Conservation (phyloP, 2,329 filamentous ascomycete genomes). For the Fusarium equiseti region DNA sequence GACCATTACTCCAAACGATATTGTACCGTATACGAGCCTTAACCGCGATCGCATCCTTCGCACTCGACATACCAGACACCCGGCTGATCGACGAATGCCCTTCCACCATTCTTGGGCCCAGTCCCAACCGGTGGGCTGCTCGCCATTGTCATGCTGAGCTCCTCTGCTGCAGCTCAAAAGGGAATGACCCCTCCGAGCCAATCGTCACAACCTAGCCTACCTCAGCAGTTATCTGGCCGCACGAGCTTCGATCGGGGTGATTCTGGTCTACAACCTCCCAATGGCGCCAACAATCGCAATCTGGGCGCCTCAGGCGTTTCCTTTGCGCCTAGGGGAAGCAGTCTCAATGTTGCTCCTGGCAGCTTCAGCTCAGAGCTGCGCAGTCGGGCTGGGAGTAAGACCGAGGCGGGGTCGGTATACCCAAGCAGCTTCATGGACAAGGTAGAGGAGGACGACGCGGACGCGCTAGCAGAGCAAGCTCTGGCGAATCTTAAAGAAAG, state of each 20-base stretch:
- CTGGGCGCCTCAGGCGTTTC: conserved; percentile 67
- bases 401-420: conserved; percentile 53
- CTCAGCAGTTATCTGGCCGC: conserved; percentile 45
- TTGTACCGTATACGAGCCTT: conserved; percentile 16
- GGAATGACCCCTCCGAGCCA: conserved; percentile 51
- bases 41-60: conserved; percentile 33
- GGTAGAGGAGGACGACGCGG: conserved; percentile 71
- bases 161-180: conserved; percentile 51
- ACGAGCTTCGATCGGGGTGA: conserved; percentile 66
- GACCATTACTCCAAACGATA: conserved; percentile 16
- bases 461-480: conserved; percentile 74
- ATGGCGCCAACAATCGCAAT: conserved; percentile 59
- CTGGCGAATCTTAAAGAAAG: conserved; percentile 83
- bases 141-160: conserved; percentile 51
- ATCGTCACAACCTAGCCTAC: conserved; percentile 55
- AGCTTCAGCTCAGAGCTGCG: conserved; percentile 92
- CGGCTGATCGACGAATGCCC: conserved; percentile 53
- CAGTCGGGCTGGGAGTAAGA: conserved; percentile 61
- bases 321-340: conserved; percentile 75
- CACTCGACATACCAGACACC: conserved; percentile 22
- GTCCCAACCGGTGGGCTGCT: conserved; percentile 56
- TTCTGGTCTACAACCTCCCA: conserved; percentile 62
- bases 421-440: conserved; percentile 63
- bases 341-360: conserved; percentile 78
- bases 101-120: conserved; percentile 52